Percentiles rank a stretch among this genome's conserved stretches.
Evolutionary conservation across 78 protist species (phyloP).

Genomic region (Tieghemostelium lacteum): DNA sequence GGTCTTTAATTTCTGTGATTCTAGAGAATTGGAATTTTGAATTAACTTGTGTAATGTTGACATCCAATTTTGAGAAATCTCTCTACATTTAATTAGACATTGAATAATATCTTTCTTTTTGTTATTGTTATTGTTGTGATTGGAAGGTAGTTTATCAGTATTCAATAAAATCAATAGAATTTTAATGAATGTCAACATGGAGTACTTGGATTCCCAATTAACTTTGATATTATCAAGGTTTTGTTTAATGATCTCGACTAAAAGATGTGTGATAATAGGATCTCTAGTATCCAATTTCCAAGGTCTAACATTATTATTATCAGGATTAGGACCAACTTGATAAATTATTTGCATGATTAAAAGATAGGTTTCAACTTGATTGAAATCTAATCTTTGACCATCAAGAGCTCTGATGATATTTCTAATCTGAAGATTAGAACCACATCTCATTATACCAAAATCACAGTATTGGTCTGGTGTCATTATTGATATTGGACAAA

Average conservation of each 20-base stretch:
- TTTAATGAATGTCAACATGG: not conserved
- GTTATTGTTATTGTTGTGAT: too few relatives aligned
- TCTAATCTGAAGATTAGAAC: not conserved
- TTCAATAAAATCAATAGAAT: too few relatives aligned
- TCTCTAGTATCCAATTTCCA: not conserved
- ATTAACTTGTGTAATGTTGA: not conserved
- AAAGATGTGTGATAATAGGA: not conserved
- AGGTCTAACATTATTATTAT: not conserved
- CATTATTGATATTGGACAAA: not conserved
- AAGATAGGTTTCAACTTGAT: not conserved
- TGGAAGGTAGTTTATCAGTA: too few relatives aligned
- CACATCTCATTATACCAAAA: not conserved
- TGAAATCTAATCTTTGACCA: not conserved
- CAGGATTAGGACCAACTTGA: not conserved
- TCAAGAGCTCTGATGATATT: not conserved
- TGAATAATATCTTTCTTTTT: not conserved
- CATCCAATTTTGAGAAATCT: not conserved
- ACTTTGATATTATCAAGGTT: too few relatives aligned
- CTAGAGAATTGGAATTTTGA: not conserved
- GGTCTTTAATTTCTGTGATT: too few relatives aligned
- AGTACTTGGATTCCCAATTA: not conserved
- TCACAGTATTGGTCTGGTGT: not conserved
- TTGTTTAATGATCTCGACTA: not conserved
- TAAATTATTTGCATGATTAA: not conserved
- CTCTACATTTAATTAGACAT: not conserved